phyloP scores from a whole-genome alignment of 371 early-diverging fungal genomes.

The Mortierella sp. region DNA sequence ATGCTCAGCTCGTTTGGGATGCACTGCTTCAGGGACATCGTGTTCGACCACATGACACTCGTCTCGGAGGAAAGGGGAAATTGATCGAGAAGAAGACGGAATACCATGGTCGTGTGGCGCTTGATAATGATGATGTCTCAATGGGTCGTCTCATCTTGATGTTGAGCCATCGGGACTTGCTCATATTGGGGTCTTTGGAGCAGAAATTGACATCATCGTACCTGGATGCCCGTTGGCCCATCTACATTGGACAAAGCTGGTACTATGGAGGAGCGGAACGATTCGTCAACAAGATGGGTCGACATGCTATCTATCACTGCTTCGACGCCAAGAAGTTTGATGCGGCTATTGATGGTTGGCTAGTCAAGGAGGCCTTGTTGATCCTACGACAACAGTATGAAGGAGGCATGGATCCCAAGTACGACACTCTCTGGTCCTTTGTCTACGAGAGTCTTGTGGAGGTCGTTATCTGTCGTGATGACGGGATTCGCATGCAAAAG shows the following conservation, averaged over 20 bases:
- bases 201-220: conserved; percentile 39
- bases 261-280: conserved; percentile 43
- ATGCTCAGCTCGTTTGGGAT: conserved; percentile 22
- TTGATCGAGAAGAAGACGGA: conserved; percentile 12
- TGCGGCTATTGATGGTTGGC: conserved; percentile 50
- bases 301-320: conserved; percentile 37
- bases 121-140: conserved; percentile 4
- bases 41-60: conserved; percentile 32
- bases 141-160: conserved; percentile 50
- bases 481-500: conserved; percentile 49
- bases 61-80: conserved; percentile 52
- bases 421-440: conserved; percentile 47
- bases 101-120: conserved; percentile 2
- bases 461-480: conserved; percentile 47
- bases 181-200: conserved; percentile 41
- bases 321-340: conserved; percentile 53
- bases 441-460: conserved; percentile 48
- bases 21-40: conserved; percentile 4
- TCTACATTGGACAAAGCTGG: conserved; percentile 50
- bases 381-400: conserved; percentile 38
- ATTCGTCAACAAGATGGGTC: conserved; percentile 36
- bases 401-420: conserved; percentile 28
- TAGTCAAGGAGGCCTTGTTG: conserved; percentile 37
- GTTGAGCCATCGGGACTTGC: conserved; percentile 48
- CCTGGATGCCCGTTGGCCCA: conserved; percentile 37